Base-by-base conservation (phyloP, 345 rosid species). In the Physaria fendleri region DNA sequence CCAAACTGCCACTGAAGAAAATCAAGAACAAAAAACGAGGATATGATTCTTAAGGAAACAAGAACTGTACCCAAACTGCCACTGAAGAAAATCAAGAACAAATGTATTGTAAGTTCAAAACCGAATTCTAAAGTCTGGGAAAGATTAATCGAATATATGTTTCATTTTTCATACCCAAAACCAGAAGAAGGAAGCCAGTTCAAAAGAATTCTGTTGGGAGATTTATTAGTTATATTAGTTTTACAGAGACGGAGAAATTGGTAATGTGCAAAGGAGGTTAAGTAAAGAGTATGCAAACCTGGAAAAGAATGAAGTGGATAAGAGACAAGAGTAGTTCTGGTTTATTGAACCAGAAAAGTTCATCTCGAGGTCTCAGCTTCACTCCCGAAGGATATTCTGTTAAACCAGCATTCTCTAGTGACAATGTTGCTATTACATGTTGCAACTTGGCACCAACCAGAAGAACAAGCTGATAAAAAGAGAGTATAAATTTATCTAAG, bases 121-220 rank as follows among this genome's bases (percentile, higher is more conserved):
- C 12, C 5, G 2, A 27, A 7, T 2, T 24, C 11, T 18, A 5
- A 14, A 21, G 34, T 25, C 4, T 11, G 1, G 3, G 5, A 22
- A 43, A 47, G 25, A 32, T 32, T 20, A 32, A 10, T 39, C 4
- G 16, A 8, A 1, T 32, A 32, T 21, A 29, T 41, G 20, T 65
- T 73, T 82, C 57, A 15, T 4, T 20, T 82, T 8, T 28, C 51
- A 57, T 59, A 88, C 98, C 98, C 96, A 92, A 59, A 86, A 86
- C 98, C 98, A 88, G 72, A 88, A 86, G 80, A 88, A 92, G 1
- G 98, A 86, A 54, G 98, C 96, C 75, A 92, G 59, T 45, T 92
- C 98, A 43, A 92, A 92, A 17, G 98, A 84, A 68, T 92, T 92
- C 98, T 92, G n/a, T n/a, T n/a, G n/a, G n/a, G n/a, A n/a, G n/a